Percentiles rank a stretch among this genome's conserved stretches.
phyloP scores from a whole-genome alignment of 306 rosid genomes.

The Ochetophila trinervis region DNA sequence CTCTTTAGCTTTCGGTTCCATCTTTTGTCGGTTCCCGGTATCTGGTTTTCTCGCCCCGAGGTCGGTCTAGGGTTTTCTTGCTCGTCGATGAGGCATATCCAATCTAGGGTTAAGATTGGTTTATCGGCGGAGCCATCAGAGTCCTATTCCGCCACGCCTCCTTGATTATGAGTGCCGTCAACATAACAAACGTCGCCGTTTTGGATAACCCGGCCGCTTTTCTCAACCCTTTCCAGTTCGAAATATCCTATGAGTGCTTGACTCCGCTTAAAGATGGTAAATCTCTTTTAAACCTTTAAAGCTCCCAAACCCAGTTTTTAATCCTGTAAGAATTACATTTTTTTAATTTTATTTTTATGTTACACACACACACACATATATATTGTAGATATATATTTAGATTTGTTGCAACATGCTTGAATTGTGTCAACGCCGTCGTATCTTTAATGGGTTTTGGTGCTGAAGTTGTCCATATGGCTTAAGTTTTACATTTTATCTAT shows the following conservation, averaged over 20 bases:
- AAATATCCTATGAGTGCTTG: constrained; percentile 46
- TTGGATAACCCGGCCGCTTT: constrained; percentile 76
- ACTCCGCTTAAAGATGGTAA: constrained; percentile 45
- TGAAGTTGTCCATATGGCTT: neutral
- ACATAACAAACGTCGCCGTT: constrained; percentile 84
- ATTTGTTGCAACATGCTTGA: neutral
- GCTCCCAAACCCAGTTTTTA: neutral
- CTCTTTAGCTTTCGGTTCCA: neutral
- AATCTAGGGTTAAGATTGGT: constrained; percentile 9
- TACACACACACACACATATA: too few species aligned
- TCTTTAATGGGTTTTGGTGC: neutral
- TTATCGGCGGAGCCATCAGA: neutral
- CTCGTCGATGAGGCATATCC: constrained; percentile 8
- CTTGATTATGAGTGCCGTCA: constrained; percentile 68
- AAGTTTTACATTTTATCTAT: neutral
- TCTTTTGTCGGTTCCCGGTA: constrained; percentile 1
- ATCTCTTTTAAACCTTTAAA: neutral
- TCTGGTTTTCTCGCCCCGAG: neutral
- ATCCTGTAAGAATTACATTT: too few species aligned
- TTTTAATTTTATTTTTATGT: neutral
- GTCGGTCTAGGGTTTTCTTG: neutral
- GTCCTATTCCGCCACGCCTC: neutral
- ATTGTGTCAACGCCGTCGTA: neutral
- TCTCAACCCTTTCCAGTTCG: constrained; percentile 47
- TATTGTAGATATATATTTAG: neutral